Evolutionary conservation across 2,329 filamentous ascomycete genomes (phyloP), one percentile per base, ranked within the genome.

Genomic region (Neonectria coccinea): DNA sequence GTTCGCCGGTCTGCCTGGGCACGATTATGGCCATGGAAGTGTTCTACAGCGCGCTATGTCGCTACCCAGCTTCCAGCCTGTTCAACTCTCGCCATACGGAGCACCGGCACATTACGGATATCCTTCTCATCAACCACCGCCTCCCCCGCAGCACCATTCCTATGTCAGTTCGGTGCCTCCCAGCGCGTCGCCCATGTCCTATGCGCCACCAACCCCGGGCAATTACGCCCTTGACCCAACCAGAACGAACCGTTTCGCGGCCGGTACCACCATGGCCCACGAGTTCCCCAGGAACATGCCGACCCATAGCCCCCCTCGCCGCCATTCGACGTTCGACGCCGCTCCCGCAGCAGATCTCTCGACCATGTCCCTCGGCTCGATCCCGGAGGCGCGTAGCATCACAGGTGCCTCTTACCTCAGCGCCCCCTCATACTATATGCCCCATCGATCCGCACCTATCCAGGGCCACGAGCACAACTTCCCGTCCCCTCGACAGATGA

Each of bases 211-310:
- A 2, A 31, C 61, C n/a, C 67, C 65, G 29, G 57, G 57, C 8
- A 72, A 74, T 47, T 74, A 74, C 33, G 64, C 73, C 4, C 65
- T 74, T 2, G 67, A 58, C 67, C 62, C 59, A 11, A 65, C 48
- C 5, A 69, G 50, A 16, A 63, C 22, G 39, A 62, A 8, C 63
- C 67, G n/a, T 16, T 70, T 63, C 56, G 51, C 66, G 7, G 59
- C 71, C 8, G 64, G 64, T 10, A 42, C 67, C 33, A 60, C 59
- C 22, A 65, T 73, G 14, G 64, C 61, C 7, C 64, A 67, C 45
- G 71, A 73, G 18, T 73, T 71, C 39, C 73, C 71, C 10, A 68
- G 71, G 50, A 68, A 73, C 20, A 73, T 74, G 72, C 69, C 70
- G 3, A 63, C 55, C 5, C 53, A 71, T 8, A 64, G 64, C 42